Evolutionary conservation across 805 yeast genomes (phyloP).

Genomic region (Starmerella vaccinii): DNA sequence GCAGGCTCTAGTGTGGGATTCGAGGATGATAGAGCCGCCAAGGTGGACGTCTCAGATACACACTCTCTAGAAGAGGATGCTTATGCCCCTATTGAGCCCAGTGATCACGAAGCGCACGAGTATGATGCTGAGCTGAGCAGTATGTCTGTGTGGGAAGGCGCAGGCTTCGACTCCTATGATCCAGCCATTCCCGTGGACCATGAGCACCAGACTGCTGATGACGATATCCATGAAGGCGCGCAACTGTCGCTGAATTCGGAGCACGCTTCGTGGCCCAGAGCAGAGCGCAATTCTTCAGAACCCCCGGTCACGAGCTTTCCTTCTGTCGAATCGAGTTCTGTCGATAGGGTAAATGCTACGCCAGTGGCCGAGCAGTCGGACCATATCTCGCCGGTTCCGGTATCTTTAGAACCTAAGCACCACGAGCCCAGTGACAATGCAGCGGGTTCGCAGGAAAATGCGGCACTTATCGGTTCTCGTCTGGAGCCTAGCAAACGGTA

Average conservation of each 20-base stretch:
- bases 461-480: neutral
- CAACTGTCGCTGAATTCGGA: neutral
- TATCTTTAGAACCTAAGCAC: no score
- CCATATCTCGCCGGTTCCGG: no score
- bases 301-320: neutral
- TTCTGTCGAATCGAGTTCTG: no score
- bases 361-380: no score
- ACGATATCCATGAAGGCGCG: neutral
- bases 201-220: neutral
- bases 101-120: slow-evolving; percentile 12
- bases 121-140: slow-evolving; percentile 10
- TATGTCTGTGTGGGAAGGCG: slow-evolving; percentile 10
- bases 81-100: neutral
- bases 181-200: neutral
- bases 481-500: neutral
- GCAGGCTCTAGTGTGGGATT: neutral
- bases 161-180: slow-evolving; percentile 5
- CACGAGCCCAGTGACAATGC: no score
- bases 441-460: no score
- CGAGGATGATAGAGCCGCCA: neutral
- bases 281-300: neutral
- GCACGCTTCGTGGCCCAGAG: neutral
- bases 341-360: no score
- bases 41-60: no score
- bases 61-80: neutral